These are phyloP conservation scores for Zangia roseola DNA, from an alignment of 768 basidiomycete species.

Conservation along the genomic window DNA sequence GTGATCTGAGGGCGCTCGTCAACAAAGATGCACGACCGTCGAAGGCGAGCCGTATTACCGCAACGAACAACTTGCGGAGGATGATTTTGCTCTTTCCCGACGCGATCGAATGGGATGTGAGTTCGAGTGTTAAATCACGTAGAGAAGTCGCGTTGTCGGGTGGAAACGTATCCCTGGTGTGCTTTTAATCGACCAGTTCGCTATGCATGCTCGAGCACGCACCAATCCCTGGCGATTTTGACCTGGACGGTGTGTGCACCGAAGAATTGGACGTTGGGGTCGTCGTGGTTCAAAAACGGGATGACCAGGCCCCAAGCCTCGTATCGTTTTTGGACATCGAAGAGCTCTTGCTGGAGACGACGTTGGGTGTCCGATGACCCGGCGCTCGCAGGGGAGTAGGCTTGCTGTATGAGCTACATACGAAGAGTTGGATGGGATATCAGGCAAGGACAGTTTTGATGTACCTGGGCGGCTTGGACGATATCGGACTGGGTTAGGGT, in stretches of 20 bases:
- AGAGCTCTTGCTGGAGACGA: slow-evolving; percentile 67
- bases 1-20: slow-evolving; percentile 45
- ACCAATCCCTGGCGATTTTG: slow-evolving; percentile 94
- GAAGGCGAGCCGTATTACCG: slow-evolving; percentile 44
- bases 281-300: slow-evolving; percentile 66
- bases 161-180: slow-evolving; percentile 71
- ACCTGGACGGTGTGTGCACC: slow-evolving; percentile 93
- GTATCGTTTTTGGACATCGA: slow-evolving; percentile 70
- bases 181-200: slow-evolving; percentile 1
- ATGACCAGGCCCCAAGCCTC: slow-evolving; percentile 86
- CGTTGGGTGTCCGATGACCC: slow-evolving; percentile 60
- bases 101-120: slow-evolving; percentile 64
- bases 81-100: slow-evolving; percentile 65
- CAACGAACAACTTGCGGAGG: slow-evolving; percentile 83
- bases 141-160: slow-evolving; percentile 55
- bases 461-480: slow-evolving; percentile 60
- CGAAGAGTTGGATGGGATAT: slow-evolving; percentile 5
- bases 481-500: slow-evolving; percentile 50
- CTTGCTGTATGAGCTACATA: slow-evolving; percentile 72
- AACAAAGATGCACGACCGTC: background rate
- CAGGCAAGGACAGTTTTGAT: slow-evolving; percentile 5
- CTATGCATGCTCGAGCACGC: slow-evolving; percentile 20
- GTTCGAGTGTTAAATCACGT: slow-evolving; percentile 64
- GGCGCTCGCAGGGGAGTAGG: slow-evolving; percentile 52
- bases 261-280: slow-evolving; percentile 90